A percentile compares a stretch with the other conserved stretches of the same genome.
These are phyloP conservation scores for Arachnomyces sp. DNA, from an alignment of 2,329 filamentous ascomycete species.

Conservation along the genomic window DNA sequence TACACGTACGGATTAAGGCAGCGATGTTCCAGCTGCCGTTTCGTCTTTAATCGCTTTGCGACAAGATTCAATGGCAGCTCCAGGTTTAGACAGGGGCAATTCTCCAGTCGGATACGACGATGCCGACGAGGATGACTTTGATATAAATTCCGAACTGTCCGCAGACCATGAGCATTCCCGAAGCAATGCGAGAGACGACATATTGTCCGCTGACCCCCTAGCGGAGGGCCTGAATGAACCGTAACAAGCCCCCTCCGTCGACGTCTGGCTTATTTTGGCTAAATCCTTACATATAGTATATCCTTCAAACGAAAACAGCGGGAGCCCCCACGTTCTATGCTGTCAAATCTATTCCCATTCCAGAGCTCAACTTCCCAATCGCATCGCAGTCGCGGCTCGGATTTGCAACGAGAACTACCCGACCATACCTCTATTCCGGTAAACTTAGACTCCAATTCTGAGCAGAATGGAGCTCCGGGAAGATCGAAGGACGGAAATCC, in stretches of 20 bases:
- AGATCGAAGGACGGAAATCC: constrained; percentile 33
- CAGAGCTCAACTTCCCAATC: constrained; percentile 7
- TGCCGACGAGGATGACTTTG: constrained; percentile 2
- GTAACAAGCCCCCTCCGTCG: constrained; percentile 19
- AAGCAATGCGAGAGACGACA: constrained; percentile 15
- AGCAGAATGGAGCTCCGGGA: constrained; percentile 18
- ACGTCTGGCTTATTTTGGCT: constrained; percentile 1
- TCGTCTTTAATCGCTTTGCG: constrained; percentile 1
- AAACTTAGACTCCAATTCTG: too few species aligned
- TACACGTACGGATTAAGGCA: constrained; percentile 1
- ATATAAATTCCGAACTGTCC: constrained; percentile 1
- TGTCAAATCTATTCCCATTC: constrained; percentile 31
- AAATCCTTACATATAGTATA: constrained; percentile 21
- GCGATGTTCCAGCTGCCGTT: constrained; percentile 14
- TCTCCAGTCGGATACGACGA: too few species aligned
- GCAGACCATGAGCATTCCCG: constrained; percentile 1
- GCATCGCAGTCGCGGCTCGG: constrained; percentile 6
- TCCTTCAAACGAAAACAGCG: constrained; percentile 38
- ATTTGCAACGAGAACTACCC: constrained; percentile 14
- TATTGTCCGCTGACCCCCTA: constrained; percentile 20
- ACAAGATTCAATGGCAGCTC: constrained; percentile 11
- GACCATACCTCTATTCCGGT: background rate
- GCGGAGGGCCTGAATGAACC: constrained; percentile 26
- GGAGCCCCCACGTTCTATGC: constrained; percentile 29
- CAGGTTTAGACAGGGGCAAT: constrained; percentile 1